phyloP scores from a whole-genome alignment of 805 yeast species.

The Suhomyces canberraensis region DNA sequence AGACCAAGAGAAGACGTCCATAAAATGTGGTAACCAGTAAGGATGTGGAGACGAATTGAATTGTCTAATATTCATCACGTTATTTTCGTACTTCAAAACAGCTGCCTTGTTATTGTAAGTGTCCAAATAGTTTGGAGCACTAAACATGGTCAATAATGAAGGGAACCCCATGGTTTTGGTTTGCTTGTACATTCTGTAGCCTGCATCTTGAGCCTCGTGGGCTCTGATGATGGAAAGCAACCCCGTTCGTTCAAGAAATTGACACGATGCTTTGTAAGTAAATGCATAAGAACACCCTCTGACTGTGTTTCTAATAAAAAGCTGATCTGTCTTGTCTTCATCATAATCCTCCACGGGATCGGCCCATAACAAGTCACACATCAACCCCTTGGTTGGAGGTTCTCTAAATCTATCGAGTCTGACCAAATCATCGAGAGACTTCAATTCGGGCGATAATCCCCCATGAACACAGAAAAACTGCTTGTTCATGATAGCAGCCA shows the following conservation, averaged over 20 bases:
- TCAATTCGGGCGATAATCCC: slow-evolving; percentile 85
- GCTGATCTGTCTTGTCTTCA: slow-evolving; percentile 40
- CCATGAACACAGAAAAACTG: slow-evolving; percentile 97
- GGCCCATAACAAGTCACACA: slow-evolving; percentile 95
- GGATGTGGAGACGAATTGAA: slow-evolving; percentile 94
- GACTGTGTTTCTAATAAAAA: slow-evolving; percentile 63
- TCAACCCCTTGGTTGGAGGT: slow-evolving; percentile 89
- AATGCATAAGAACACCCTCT: slow-evolving; percentile 93
- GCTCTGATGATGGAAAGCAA: slow-evolving; percentile 86
- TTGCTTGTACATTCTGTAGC: slow-evolving; percentile 89
- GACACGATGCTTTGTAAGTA: slow-evolving; percentile 78
- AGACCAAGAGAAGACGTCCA: slow-evolving; percentile 98
- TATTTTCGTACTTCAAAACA: slow-evolving; percentile 82
- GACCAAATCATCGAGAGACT: slow-evolving; percentile 63
- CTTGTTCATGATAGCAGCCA: slow-evolving; percentile 89
- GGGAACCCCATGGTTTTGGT: slow-evolving; percentile 87
- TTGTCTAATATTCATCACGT: slow-evolving; percentile 93
- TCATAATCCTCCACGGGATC: slow-evolving; percentile 94
- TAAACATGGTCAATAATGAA: slow-evolving; percentile 81
- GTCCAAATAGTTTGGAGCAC: slow-evolving; percentile 94
- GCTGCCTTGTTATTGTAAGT: slow-evolving; percentile 94
- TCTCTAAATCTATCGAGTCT: slow-evolving; percentile 78
- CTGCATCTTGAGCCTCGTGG: slow-evolving; percentile 97
- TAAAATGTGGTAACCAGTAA: slow-evolving; percentile 92
- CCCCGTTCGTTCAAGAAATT: slow-evolving; percentile 73